Evolutionary conservation across 2,329 filamentous ascomycete genomes (phyloP).

Genomic region (Fusarium hostae): DNA sequence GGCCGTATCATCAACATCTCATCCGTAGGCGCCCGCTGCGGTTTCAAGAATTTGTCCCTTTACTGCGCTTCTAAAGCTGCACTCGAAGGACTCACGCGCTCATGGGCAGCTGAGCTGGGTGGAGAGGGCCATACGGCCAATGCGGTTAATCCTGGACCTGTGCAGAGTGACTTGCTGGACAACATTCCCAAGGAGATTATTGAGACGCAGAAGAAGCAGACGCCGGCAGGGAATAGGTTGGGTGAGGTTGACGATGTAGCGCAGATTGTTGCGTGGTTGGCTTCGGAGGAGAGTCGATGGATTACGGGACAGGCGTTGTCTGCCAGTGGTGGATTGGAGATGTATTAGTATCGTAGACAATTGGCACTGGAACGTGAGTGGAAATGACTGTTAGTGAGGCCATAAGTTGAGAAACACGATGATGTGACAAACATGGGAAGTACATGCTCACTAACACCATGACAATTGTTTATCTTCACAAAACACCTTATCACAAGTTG

Average conservation of each 20-base stretch:
- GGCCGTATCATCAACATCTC: conserved; percentile 30
- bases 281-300: conserved; percentile 60
- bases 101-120: conserved; percentile 63
- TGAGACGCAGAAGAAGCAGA: conserved; percentile 47
- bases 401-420: not conserved
- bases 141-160: conserved; percentile 67
- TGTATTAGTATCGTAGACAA: conserved; percentile 2
- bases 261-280: conserved; percentile 65
- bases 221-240: conserved; percentile 61
- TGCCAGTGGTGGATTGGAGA: conserved; percentile 56
- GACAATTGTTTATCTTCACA: too few relatives aligned
- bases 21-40: conserved; percentile 14
- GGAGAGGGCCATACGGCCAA: conserved; percentile 69
- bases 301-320: conserved; percentile 66
- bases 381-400: too few relatives aligned
- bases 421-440: not conserved
- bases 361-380: not conserved
- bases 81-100: conserved; percentile 58
- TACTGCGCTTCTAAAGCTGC: conserved; percentile 34
- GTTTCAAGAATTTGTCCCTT: conserved; percentile 22
- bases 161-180: conserved; percentile 67
- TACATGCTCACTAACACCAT: not conserved
- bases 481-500: too few relatives aligned
- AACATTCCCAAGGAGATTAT: conserved; percentile 44
- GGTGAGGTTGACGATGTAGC: conserved; percentile 66